Evolutionary conservation across 176 grass and related monocot genomes (phyloP).

Genomic region (Thalia dealbata): DNA sequence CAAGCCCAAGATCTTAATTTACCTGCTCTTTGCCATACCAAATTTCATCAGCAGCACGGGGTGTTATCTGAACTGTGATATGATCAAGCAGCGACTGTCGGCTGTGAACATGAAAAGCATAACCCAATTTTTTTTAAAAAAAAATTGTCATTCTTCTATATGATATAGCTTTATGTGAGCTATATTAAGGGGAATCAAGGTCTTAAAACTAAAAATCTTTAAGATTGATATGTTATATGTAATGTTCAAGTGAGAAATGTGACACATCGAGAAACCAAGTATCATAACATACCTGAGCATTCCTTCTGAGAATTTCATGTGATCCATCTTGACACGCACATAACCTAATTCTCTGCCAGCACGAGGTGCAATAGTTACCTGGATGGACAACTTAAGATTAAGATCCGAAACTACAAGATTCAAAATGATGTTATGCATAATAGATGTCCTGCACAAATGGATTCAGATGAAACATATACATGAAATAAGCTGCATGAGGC

Average conservation of each 20-base stretch:
- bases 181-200: not conserved
- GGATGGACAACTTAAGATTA: not conserved
- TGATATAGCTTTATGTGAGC: not conserved
- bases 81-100: slow-evolving; percentile 25
- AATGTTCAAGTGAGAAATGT: not conserved
- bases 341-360: slow-evolving; percentile 28
- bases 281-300: slow-evolving; percentile 20
- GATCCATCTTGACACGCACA: slow-evolving; percentile 26
- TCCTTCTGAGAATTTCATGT: slow-evolving; percentile 21
- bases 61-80: slow-evolving; percentile 29
- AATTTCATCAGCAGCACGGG: slow-evolving; percentile 33
- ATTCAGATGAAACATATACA: not conserved
- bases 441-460: not conserved
- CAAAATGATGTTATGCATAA: too few relatives aligned
- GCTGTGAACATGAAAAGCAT: slow-evolving; percentile 13
- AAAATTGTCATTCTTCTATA: not conserved
- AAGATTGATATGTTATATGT: too few relatives aligned
- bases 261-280: not conserved
- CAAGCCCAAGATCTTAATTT: not conserved
- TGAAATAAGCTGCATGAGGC: not conserved
- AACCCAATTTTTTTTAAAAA: not conserved
- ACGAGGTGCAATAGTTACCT: slow-evolving; percentile 29
- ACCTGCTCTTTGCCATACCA: slow-evolving; percentile 32
- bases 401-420: too few relatives aligned
- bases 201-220: not conserved